Percentiles rank a stretch among this genome's conserved stretches.
Evolutionary conservation across 1,284 basidiomycete species (phyloP).

Genomic region (Pseudozyma pruni): DNA sequence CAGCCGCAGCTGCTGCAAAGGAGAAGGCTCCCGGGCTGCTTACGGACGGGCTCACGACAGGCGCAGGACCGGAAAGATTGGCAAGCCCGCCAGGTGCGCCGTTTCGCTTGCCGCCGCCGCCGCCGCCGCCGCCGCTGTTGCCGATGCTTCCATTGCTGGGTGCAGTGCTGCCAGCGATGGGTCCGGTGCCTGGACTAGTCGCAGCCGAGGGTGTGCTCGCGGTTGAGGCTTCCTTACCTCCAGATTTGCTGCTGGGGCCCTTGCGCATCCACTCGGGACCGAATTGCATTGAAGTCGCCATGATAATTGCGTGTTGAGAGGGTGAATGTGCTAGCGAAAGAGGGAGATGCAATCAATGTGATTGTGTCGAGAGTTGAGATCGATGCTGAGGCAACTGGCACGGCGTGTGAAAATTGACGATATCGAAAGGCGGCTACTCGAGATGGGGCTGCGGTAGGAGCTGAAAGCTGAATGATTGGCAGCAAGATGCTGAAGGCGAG

Average conservation of each 20-base stretch:
- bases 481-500: not conserved
- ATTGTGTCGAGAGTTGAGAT: no score
- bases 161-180: slow-evolving; percentile 16
- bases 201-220: slow-evolving; percentile 18
- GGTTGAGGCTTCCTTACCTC: slow-evolving; percentile 28
- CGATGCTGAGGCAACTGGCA: no score
- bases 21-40: slow-evolving; percentile 58
- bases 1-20: slow-evolving; percentile 57
- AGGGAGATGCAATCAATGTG: no score
- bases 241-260: slow-evolving; percentile 49
- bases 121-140: slow-evolving; percentile 9
- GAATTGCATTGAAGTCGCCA: slow-evolving; percentile 64
- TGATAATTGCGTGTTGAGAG: slow-evolving; percentile 16
- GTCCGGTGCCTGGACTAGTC: slow-evolving; percentile 29
- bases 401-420: no score
- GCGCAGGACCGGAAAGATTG: slow-evolving; percentile 33
- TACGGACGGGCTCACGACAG: slow-evolving; percentile 40
- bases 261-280: slow-evolving; percentile 67
- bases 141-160: slow-evolving; percentile 10
- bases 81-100: slow-evolving; percentile 36
- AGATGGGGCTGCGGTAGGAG: no score
- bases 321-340: not conserved
- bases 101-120: slow-evolving; percentile 28
- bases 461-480: not conserved
- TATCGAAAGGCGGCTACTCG: no score